A percentile compares a stretch with the other conserved stretches of the same genome.
These are phyloP conservation scores for Tetraselmis striata DNA, from an alignment of 139 green algal species.

Conservation along the genomic window DNA sequence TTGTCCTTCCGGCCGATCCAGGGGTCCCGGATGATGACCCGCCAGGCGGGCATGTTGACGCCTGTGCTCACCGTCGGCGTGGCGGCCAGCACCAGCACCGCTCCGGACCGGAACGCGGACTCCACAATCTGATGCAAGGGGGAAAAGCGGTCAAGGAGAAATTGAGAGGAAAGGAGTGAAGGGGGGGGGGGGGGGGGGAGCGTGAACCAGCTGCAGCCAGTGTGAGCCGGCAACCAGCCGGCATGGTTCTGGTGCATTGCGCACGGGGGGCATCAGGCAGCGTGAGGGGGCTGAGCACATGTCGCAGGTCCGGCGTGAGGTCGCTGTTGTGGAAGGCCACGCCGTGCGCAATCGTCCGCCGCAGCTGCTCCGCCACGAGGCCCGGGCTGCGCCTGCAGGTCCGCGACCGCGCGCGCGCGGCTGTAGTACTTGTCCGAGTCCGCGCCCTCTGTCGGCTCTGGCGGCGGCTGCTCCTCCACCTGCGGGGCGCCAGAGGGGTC, in stretches of 20 bases:
- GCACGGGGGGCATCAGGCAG: no score
- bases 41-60: constrained; percentile 79
- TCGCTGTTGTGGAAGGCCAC: constrained; percentile 74
- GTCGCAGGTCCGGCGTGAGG: not conserved
- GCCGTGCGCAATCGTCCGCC: constrained; percentile 29
- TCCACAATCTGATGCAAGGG: constrained; percentile 82
- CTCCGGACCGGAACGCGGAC: constrained; percentile 57
- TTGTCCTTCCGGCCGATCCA: constrained; percentile 37
- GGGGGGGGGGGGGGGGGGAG: no score
- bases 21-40: constrained; percentile 74
- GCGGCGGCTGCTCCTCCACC: not conserved
- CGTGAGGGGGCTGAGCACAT: no score
- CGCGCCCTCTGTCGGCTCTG: no score
- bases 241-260: no score
- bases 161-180: no score
- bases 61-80: constrained; percentile 91
- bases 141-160: no score
- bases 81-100: constrained; percentile 76
- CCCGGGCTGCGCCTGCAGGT: constrained; percentile 15
- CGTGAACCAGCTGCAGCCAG: no score
- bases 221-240: no score
- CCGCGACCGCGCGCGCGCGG: constrained; percentile 23
- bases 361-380: constrained; percentile 13
- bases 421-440: not conserved
- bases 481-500: not conserved